Evolutionary conservation across 2,329 filamentous ascomycete genomes (phyloP).

Genomic region (Paecilomyces formosus): DNA sequence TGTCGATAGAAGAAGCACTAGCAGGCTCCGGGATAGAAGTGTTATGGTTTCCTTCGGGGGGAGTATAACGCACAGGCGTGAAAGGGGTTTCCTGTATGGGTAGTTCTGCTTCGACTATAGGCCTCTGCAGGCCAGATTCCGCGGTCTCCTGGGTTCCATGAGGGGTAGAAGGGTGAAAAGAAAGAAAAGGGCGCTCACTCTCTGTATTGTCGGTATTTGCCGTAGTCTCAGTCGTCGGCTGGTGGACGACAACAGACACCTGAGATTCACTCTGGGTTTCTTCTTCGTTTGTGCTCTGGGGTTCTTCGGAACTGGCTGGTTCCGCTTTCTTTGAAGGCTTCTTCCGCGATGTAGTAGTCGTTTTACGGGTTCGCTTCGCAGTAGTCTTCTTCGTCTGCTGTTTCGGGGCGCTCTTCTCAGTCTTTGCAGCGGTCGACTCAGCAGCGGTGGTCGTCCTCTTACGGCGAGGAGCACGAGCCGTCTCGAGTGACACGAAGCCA

Average conservation of each 20-base stretch:
- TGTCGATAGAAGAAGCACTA: background rate
- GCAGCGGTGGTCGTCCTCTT: slow-evolving; percentile 5
- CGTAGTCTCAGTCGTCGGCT: background rate
- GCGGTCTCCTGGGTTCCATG: background rate
- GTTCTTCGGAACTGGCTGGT: background rate
- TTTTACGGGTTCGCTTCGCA: background rate
- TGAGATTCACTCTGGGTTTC: background rate
- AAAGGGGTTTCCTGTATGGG: slow-evolving; percentile 2
- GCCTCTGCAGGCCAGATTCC: background rate
- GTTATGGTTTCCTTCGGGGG: background rate
- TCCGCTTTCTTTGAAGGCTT: background rate
- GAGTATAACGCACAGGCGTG: background rate
- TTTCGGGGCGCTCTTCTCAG: background rate
- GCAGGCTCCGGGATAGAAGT: background rate
- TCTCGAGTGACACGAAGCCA: slow-evolving; percentile 25
- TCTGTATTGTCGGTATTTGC: slow-evolving; percentile 2
- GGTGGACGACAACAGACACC: background rate
- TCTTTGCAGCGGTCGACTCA: background rate
- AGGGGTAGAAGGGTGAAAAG: background rate
- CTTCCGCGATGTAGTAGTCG: background rate
- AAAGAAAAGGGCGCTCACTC: slow-evolving; percentile 7
- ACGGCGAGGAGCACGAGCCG: slow-evolving; percentile 10
- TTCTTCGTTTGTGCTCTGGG: background rate
- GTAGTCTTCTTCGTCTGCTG: background rate
- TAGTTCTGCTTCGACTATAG: slow-evolving; percentile 6